Evolutionary conservation across 2,329 filamentous ascomycete genomes (phyloP), one percentile per base, ranked within the genome.

Genomic region (Fonsecaea monophora): DNA sequence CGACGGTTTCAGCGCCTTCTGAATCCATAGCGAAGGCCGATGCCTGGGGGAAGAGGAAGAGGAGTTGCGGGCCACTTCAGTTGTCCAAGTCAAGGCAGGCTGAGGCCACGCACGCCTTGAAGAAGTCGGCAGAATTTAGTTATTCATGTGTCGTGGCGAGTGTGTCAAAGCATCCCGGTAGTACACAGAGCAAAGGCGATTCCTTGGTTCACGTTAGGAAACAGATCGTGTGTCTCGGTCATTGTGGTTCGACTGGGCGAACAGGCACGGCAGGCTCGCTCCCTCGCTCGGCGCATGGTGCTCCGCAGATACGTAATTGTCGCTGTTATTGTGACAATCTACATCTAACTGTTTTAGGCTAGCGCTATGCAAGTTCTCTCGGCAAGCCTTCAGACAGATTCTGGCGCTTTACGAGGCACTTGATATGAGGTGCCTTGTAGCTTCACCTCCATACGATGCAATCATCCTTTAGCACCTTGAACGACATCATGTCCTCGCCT

Each of bases 1-100:
- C 60, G 7, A 72, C 68, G 13, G 72, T 67, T 37, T 74, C 72
- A 12, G 72, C 73, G 57, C 70, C 71, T 65, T 74, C 74, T 18
- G 74, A 75, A 35, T 66, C 68, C 59, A 73, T 70, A 15, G 68
- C 71, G 42, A 58, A 38, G 21, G 53, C 38, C n/a, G 53, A 53
- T 34, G 13, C 5, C 25, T 4, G 4, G 48, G 18, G 59, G 10
- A 13, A 48, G 15, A 38, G 21, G 34, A 9, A 4, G 45, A 34
- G 35, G 13, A n/a, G 18, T 32, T 6, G 30, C 30, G 30, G 30
- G 30, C 30, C 6, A 6, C 18, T 40, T 45, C 15, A 45, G n/a
- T 45, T 18, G 40, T 18, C 18, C n/a, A 54, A n/a, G 9, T 25
- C 13, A 30, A 42, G 30, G 53, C 12, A 30, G 53, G 53, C 53